Evolutionary conservation across 257 asterid species (phyloP).

Genomic region (Salvia rosmarinus): DNA sequence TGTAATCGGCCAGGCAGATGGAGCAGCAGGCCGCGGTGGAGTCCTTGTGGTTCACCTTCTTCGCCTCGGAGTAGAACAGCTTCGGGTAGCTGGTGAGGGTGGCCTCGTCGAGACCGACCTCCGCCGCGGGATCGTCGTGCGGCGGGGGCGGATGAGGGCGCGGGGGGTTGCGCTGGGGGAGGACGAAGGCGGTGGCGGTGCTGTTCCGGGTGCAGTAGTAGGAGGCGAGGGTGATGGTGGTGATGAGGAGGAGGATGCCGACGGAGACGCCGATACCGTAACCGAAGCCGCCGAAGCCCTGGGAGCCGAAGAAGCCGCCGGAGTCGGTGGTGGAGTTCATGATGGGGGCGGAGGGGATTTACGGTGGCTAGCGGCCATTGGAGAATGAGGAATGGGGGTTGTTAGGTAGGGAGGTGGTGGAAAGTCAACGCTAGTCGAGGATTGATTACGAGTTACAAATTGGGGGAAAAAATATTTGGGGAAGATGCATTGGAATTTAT

Average conservation of each 20-base stretch:
- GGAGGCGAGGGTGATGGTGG: conserved; percentile 77
- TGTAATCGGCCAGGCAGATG: conserved; percentile 84
- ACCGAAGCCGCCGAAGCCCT: conserved; percentile 70
- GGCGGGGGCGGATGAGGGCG: background rate
- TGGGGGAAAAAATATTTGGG: conserved; percentile 41
- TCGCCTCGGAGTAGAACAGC: conserved; percentile 66
- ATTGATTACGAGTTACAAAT: conserved; percentile 5
- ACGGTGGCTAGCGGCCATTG: conserved; percentile 45
- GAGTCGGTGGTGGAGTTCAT: conserved; percentile 50
- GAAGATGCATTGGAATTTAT: conserved; percentile 38
- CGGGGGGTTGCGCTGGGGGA: conserved; percentile 32
- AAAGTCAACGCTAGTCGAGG: conserved; percentile 44
- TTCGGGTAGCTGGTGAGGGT: conserved; percentile 70
- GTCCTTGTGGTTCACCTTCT: conserved; percentile 51
- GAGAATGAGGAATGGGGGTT: conserved; percentile 29
- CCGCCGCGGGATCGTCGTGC: conserved; percentile 34
- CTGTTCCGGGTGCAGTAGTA: conserved; percentile 72
- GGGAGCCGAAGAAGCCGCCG: conserved; percentile 58
- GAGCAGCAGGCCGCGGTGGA: conserved; percentile 72
- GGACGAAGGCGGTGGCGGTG: conserved; percentile 31
- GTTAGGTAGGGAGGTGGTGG: background rate
- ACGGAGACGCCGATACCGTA: conserved; percentile 85
- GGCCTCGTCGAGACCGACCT: conserved; percentile 71
- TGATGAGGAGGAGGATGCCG: conserved; percentile 80
- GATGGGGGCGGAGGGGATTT: conserved; percentile 24